Conservation (phyloP, 306 rosid species). For the Gastrolobium villosum region DNA sequence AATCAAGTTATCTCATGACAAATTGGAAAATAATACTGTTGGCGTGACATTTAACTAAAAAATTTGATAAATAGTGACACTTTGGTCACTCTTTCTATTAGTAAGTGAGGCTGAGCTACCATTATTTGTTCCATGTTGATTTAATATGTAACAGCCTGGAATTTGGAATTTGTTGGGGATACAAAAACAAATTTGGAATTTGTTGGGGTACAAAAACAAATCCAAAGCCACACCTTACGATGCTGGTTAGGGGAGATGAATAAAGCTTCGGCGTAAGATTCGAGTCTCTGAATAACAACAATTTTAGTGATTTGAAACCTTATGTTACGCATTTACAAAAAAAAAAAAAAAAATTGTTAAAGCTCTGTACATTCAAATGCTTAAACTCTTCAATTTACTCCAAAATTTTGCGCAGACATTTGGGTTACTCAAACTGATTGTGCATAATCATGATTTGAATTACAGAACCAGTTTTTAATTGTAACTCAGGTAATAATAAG, state of each 20-base stretch:
- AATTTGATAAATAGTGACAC: no score
- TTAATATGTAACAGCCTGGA: constrained; percentile 29
- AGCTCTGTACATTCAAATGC: no score
- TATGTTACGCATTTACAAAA: background rate
- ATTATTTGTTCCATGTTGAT: no score
- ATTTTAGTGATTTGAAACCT: background rate
- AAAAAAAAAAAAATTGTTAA: no score
- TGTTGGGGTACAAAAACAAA: background rate
- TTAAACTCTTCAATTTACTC: background rate
- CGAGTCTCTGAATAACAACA: background rate
- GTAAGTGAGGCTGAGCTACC: no score
- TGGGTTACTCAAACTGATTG: background rate
- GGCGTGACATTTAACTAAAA: no score
- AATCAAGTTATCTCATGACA: no score
- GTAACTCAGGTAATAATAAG: background rate
- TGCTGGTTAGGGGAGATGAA: background rate
- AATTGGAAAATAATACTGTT: no score
- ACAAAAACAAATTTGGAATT: background rate
- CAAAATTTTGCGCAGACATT: background rate
- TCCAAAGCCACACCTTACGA: constrained; percentile 14
- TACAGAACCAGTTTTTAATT: background rate
- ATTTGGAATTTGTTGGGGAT: background rate
- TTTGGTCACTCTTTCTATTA: no score
- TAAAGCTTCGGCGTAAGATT: background rate
- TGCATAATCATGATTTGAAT: constrained; percentile 3